A percentile compares a stretch with the other conserved stretches of the same genome.
phyloP scores from a whole-genome alignment of 2,329 filamentous ascomycete genomes.

The Colletotrichum plurivorum region DNA sequence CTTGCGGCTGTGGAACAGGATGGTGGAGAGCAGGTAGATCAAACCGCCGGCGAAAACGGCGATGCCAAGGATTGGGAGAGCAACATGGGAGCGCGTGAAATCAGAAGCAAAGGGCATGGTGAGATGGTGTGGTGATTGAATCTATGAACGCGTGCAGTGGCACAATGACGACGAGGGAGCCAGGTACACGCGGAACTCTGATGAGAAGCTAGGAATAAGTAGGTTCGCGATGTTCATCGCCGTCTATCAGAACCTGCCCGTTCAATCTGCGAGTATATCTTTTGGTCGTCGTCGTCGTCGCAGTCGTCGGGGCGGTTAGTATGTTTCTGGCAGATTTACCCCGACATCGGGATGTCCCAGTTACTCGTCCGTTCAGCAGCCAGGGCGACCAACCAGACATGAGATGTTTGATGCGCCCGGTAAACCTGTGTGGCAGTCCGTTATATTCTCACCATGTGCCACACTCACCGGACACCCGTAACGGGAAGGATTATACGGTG shows the following conservation, averaged over 20 bases:
- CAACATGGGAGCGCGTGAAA: neutral
- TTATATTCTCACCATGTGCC: neutral
- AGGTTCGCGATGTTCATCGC: neutral
- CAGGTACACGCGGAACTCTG: neutral
- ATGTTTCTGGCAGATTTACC: slow-evolving; percentile 15
- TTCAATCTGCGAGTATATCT: neutral
- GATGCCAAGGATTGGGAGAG: slow-evolving; percentile 10
- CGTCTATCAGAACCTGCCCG: slow-evolving; percentile 9
- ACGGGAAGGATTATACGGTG: slow-evolving; percentile 32
- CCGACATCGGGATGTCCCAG: neutral
- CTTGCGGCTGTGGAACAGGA: slow-evolving; percentile 14
- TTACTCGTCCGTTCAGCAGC: too few species aligned
- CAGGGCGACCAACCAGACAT: neutral
- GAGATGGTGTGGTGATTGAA: neutral
- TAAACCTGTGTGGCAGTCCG: neutral
- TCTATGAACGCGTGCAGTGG: neutral
- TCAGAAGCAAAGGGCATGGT: slow-evolving; percentile 16
- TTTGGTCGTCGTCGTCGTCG: too few species aligned
- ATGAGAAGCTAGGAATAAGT: slow-evolving; percentile 10
- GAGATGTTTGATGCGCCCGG: neutral
- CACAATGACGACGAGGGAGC: neutral
- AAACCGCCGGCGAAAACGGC: slow-evolving; percentile 12
- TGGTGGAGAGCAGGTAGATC: slow-evolving; percentile 13
- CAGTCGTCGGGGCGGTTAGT: neutral
- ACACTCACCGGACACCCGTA: slow-evolving; percentile 3